phyloP scores from a whole-genome alignment of 331 rosid species.

The Pyracantha coccinea region DNA sequence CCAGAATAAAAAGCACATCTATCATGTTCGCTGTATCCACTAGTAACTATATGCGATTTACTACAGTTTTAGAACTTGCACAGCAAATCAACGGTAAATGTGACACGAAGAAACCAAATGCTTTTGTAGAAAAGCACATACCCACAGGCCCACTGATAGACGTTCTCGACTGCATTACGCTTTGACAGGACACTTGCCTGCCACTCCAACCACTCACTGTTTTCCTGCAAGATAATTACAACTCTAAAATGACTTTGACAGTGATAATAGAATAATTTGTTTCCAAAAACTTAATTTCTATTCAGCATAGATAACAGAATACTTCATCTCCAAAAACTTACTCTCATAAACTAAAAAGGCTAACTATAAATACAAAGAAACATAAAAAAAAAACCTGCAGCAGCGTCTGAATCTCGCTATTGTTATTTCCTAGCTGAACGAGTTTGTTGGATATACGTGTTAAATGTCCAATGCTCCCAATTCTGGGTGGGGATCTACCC shows the following conservation, averaged over 20 bases:
- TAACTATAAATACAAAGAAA: not conserved
- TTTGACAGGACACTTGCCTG: conserved; percentile 50
- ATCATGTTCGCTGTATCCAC: not conserved
- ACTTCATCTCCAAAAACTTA: not conserved
- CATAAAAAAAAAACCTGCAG: conserved; percentile 54
- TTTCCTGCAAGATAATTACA: conserved; percentile 46
- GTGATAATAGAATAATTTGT: not conserved
- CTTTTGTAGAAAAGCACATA: conserved; percentile 32
- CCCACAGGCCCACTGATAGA: conserved; percentile 98
- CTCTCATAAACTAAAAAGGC: not conserved
- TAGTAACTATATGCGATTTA: not conserved
- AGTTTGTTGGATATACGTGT: conserved; percentile 95
- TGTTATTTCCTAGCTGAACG: conserved; percentile 67
- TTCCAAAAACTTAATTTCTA: not conserved
- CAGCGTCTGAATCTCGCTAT: conserved; percentile 51
- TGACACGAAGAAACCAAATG: not conserved
- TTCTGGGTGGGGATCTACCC: conserved; percentile 68
- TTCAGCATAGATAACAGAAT: not conserved
- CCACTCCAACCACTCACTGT: conserved; percentile 84
- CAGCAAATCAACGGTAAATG: not conserved
- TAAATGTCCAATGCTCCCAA: conserved; percentile 90
- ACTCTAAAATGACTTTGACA: not conserved
- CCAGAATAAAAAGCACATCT: not conserved
- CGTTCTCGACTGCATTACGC: conserved; percentile 84
- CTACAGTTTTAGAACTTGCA: not conserved